Evolutionary conservation across 805 yeast genomes (phyloP), one percentile per base, ranked within the genome.

Genomic region (Barnettozyma sucrosica): DNA sequence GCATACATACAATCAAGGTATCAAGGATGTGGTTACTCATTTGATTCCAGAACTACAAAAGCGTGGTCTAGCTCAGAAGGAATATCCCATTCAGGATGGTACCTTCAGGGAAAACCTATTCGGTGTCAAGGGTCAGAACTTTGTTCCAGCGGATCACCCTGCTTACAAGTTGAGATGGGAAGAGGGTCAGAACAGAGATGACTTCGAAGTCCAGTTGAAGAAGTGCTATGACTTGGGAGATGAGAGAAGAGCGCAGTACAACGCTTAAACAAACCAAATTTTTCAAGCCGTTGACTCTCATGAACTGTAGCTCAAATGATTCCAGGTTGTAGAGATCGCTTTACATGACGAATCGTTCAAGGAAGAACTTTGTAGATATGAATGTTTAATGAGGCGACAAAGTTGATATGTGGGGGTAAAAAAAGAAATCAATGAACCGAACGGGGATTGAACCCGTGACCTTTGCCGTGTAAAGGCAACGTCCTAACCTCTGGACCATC

Each of bases 21-120:
- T 66, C 45, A 69, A 70, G 51, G 74, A 72, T 21, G 51, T 70
- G 21, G 68, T 70, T 36, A 66, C 70, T 11, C 52, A 52, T 24
- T 54, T 71, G 40, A 51, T 70, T 16, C 75, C 75, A 7, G 74
- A 64, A 38, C 57, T 70, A 41, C 63, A 65, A 48, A 51, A 48
- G 19, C 57, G 69, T 40, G 72, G 70, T 4, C 58, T 65, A 19
- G 63, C 57, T n/a, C 64, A 68, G 66, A 55, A 59, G 9, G 72
- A 69, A 41, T 69, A 70, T 48, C 66, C 66, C 2, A 53, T 50
- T 28, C 56, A 66, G 8, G 55, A 52, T 38, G 58, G 62, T 26
- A 67, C 73, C n/a, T 49, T 51, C 24, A 46, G 52, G 33, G 52
- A 51, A 19, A 49, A 46, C n/a, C 43, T 50, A 16, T 50, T 37